Evolutionary conservation across 1,284 basidiomycete species (phyloP).

Genomic region (Ustilago vetiveriae): DNA sequence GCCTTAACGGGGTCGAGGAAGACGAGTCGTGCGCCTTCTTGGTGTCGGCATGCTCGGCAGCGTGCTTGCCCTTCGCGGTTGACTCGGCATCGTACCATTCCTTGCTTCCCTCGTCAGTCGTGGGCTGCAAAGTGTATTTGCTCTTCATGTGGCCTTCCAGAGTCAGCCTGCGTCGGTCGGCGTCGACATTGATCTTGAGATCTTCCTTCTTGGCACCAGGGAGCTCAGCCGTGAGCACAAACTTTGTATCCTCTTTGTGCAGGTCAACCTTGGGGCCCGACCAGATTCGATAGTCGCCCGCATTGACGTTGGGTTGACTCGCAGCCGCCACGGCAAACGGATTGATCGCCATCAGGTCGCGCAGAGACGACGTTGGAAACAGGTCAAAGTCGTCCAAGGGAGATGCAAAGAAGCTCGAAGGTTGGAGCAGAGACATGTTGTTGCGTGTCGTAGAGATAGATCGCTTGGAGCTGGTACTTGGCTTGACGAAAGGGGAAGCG

Average conservation of each 20-base stretch:
- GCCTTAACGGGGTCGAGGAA: slow-evolving; percentile 27
- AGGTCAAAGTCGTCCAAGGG: slow-evolving; percentile 44
- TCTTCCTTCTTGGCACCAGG: slow-evolving; percentile 55
- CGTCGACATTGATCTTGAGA: slow-evolving; percentile 49
- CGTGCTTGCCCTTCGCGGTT: slow-evolving; percentile 5
- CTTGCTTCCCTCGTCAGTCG: background rate
- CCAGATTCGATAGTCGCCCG: slow-evolving; percentile 38
- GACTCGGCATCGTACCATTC: background rate
- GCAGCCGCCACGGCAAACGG: slow-evolving; percentile 21
- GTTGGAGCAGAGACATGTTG: slow-evolving; percentile 45
- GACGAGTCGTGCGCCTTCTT: no score
- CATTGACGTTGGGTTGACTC: slow-evolving; percentile 23
- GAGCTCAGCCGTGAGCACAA: slow-evolving; percentile 48
- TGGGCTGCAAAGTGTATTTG: slow-evolving; percentile 35
- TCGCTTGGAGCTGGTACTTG: background rate
- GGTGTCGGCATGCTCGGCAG: background rate
- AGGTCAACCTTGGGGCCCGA: slow-evolving; percentile 46
- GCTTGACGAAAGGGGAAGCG: slow-evolving; percentile 16
- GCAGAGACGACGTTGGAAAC: slow-evolving; percentile 33
- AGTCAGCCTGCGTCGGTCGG: slow-evolving; percentile 44
- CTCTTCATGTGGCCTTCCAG: slow-evolving; percentile 47
- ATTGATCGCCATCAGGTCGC: slow-evolving; percentile 30
- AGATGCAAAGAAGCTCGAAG: slow-evolving; percentile 32
- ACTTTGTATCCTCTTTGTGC: slow-evolving; percentile 42
- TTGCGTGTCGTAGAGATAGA: slow-evolving; percentile 11